phyloP scores from a whole-genome alignment of 1,284 basidiomycete species.

The Clitocybe nebularis region DNA sequence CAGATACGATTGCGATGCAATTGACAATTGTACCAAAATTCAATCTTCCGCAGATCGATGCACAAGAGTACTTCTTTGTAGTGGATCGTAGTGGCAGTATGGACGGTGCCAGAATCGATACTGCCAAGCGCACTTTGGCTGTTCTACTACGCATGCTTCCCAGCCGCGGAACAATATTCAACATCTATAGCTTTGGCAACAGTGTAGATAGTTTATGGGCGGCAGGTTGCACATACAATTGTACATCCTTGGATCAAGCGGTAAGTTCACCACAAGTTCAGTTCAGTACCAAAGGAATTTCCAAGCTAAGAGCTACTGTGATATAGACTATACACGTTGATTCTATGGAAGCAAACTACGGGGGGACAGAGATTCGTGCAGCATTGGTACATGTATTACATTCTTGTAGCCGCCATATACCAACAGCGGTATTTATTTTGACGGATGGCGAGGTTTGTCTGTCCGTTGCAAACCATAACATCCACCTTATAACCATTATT shows the following conservation, averaged over 20 bases:
- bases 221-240: conserved; percentile 29
- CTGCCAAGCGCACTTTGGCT: conserved; percentile 34
- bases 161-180: conserved; percentile 33
- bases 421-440: conserved; percentile 47
- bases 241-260: conserved; percentile 30
- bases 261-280: conserved; percentile 26
- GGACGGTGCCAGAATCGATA: conserved; percentile 31
- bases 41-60: conserved; percentile 30
- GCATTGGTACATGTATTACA: conserved; percentile 35
- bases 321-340: conserved; percentile 28
- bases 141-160: conserved; percentile 41
- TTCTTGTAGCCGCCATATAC: conserved; percentile 26
- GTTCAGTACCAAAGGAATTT: no score
- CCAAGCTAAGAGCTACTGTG: no score
- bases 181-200: conserved; percentile 48
- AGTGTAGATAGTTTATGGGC: conserved; percentile 31
- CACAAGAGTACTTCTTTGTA: conserved; percentile 46
- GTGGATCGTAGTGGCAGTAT: conserved; percentile 46
- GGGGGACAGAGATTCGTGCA: conserved; percentile 43
- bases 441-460: conserved; percentile 46
- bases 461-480: not conserved
- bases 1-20: conserved; percentile 43
- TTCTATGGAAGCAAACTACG: conserved; percentile 37
- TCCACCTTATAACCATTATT: conserved; percentile 1
- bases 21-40: conserved; percentile 50